phyloP scores from a whole-genome alignment of 2,329 filamentous ascomycete species.

The Calonectria henricotiae region DNA sequence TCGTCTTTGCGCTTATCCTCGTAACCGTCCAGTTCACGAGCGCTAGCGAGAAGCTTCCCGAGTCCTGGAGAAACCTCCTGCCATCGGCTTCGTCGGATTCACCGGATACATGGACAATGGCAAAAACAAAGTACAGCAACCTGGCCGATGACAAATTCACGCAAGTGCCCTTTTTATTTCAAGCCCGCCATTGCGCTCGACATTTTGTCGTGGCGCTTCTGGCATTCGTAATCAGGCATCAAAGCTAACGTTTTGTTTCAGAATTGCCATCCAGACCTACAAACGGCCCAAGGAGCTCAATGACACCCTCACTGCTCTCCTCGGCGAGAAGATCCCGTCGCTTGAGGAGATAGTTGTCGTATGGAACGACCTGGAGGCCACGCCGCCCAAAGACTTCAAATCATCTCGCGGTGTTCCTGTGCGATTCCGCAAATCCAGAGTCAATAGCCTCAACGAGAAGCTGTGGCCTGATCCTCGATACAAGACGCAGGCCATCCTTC shows the following conservation, averaged over 20 bases:
- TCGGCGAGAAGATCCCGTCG: slow-evolving; percentile 56
- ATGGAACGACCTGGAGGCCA: slow-evolving; percentile 58
- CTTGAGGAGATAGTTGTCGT: slow-evolving; percentile 59
- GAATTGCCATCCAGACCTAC: slow-evolving; percentile 60
- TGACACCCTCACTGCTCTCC: slow-evolving; percentile 53
- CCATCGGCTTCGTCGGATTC: slow-evolving; percentile 36
- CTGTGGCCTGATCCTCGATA: slow-evolving; percentile 58
- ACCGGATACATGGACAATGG: slow-evolving; percentile 44
- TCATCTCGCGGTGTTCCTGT: slow-evolving; percentile 56
- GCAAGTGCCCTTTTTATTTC: slow-evolving; percentile 39
- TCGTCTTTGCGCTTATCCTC: slow-evolving; percentile 40
- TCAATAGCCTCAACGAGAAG: slow-evolving; percentile 60
- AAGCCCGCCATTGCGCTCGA: background rate
- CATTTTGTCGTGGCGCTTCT: background rate
- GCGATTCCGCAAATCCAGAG: slow-evolving; percentile 55
- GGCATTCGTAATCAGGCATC: background rate
- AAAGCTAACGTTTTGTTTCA: slow-evolving; percentile 35
- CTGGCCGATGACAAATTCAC: slow-evolving; percentile 56
- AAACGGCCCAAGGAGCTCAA: slow-evolving; percentile 57
- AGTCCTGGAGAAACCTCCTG: slow-evolving; percentile 39
- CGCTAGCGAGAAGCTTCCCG: slow-evolving; percentile 40
- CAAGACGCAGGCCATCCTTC: slow-evolving; percentile 59
- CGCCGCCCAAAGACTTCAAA: slow-evolving; percentile 52
- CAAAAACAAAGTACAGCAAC: slow-evolving; percentile 48
- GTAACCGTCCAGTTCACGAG: slow-evolving; percentile 43